Evolutionary conservation across 441 rosid species (phyloP).

Genomic region (Gossypium aridum): DNA sequence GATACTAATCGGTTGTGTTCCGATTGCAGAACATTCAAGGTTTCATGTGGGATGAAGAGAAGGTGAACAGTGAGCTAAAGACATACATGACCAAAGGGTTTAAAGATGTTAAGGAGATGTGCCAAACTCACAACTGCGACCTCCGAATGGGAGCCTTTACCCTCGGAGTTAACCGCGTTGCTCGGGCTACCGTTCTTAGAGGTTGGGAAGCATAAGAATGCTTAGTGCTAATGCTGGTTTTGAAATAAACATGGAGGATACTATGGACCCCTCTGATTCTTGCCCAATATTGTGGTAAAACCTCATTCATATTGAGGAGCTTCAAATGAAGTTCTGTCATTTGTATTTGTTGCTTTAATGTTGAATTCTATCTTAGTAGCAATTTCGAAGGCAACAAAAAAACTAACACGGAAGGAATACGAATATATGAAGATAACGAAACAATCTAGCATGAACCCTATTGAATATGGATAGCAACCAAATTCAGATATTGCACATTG

Average conservation of each 20-base stretch:
- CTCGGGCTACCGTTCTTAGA: slow-evolving; percentile 72
- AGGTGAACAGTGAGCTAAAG: slow-evolving; percentile 48
- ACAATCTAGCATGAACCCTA: neutral
- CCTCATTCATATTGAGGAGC: neutral
- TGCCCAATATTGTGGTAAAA: neutral
- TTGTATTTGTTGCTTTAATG: neutral
- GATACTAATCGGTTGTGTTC: neutral
- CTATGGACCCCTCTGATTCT: neutral
- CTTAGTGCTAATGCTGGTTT: neutral
- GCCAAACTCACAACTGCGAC: slow-evolving; percentile 53
- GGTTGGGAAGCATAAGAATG: slow-evolving; percentile 76
- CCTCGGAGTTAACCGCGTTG: slow-evolving; percentile 61
- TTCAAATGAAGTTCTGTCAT: neutral
- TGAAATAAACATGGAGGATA: slow-evolving; percentile 15
- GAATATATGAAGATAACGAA: neutral
- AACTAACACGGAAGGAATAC: neutral
- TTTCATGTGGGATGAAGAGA: slow-evolving; percentile 68
- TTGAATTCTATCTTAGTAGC: neutral
- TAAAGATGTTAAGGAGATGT: slow-evolving; percentile 51
- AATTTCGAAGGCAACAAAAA: neutral
- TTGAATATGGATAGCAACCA: neutral
- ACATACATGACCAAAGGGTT: slow-evolving; percentile 56
- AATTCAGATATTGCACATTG: neutral
- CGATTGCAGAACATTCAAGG: slow-evolving; percentile 58
- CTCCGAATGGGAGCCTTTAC: slow-evolving; percentile 78